These are phyloP conservation scores for Agapanthus africanus DNA, from an alignment of 106 monocot species.

Conservation along the genomic window DNA sequence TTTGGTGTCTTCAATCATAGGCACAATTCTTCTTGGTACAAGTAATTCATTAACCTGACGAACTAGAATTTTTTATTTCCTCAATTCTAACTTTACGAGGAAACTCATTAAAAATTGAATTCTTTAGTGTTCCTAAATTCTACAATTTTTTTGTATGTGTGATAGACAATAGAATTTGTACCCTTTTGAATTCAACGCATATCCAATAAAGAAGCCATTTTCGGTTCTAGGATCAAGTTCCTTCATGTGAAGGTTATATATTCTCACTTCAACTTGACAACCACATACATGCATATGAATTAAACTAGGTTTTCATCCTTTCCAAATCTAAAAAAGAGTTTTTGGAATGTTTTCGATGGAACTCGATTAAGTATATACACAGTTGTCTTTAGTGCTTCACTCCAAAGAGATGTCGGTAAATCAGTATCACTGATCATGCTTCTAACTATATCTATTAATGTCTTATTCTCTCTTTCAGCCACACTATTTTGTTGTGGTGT, in stretches of 20 bases:
- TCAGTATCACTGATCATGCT: background rate
- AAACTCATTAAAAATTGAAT: background rate
- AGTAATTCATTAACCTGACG: background rate
- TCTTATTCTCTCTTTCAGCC: background rate
- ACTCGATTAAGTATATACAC: background rate
- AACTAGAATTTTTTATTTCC: background rate
- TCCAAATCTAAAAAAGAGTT: slow-evolving; percentile 4
- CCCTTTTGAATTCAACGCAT: background rate
- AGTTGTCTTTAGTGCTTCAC: background rate
- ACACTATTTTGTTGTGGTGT: slow-evolving; percentile 2
- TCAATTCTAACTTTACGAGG: background rate
- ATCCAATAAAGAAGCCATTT: background rate
- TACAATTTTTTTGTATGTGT: background rate
- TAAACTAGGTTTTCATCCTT: background rate
- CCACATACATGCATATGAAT: background rate
- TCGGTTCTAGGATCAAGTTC: background rate
- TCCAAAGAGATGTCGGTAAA: background rate
- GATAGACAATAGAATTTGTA: background rate
- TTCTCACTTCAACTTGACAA: background rate
- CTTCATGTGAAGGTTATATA: background rate
- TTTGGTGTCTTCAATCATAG: background rate
- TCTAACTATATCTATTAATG: slow-evolving; percentile 1
- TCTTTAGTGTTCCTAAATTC: background rate
- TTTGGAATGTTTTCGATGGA: background rate
- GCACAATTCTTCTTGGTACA: background rate